phyloP scores from a whole-genome alignment of 345 rosid genomes.

The Hevea brasiliensis region DNA sequence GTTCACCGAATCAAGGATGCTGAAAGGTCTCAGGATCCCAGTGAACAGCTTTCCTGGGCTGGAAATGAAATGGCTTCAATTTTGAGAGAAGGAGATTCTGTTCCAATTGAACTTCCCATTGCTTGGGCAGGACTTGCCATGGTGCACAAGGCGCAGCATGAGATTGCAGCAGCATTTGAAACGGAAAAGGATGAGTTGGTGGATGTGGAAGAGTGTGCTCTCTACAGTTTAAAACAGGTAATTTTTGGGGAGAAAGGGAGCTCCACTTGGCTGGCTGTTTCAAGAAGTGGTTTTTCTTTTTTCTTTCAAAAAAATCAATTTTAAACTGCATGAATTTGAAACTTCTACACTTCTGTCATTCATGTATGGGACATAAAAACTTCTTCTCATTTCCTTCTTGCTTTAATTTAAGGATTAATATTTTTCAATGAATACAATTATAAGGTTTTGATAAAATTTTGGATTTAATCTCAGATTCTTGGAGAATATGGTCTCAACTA shows the following conservation, averaged over 20 bases:
- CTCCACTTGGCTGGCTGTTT: not conserved
- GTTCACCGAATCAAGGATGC: constrained; percentile 86
- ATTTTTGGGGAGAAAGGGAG: not conserved
- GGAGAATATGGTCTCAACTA: not conserved
- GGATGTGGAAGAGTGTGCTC: constrained; percentile 75
- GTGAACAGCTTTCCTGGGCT: constrained; percentile 86
- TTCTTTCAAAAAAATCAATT: not conserved
- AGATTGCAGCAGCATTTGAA: constrained; percentile 80
- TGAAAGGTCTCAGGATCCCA: constrained; percentile 90
- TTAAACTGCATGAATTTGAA: not conserved
- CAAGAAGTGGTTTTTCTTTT: not conserved
- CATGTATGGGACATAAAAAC: not conserved
- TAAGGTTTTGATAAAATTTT: not conserved
- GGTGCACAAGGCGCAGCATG: constrained; percentile 91
- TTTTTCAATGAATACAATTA: not conserved
- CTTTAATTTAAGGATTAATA: not conserved
- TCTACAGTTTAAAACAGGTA: constrained; percentile 86
- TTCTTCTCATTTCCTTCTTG: not conserved
- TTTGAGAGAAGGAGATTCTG: constrained; percentile 86
- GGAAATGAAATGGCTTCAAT: constrained; percentile 98
- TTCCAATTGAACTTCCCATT: constrained; percentile 64
- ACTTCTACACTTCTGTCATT: not conserved
- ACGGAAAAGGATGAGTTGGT: constrained; percentile 54
- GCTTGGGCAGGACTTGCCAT: constrained; percentile 96
- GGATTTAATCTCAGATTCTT: not conserved